phyloP scores from a whole-genome alignment of 768 basidiomycete genomes.

The Daedaleopsis nitida region DNA sequence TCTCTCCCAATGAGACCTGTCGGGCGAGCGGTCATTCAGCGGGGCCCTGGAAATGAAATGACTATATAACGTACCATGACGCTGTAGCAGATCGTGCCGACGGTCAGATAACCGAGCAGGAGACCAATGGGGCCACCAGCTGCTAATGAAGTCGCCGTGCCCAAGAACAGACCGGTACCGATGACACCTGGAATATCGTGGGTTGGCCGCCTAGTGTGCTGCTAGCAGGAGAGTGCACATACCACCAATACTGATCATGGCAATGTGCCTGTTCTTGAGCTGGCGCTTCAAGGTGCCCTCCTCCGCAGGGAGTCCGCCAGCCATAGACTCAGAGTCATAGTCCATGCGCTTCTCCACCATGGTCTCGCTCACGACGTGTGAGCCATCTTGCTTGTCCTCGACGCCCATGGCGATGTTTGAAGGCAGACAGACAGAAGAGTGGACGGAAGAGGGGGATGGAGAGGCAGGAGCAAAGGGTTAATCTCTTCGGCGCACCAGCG shows the following conservation, averaged over 20 bases:
- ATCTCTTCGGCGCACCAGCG: not conserved
- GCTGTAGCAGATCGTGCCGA: slow-evolving; percentile 70
- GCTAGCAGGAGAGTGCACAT: not conserved
- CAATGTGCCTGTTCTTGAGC: slow-evolving; percentile 67
- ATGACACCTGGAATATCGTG: slow-evolving; percentile 39
- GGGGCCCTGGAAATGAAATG: not conserved
- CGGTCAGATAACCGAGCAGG: slow-evolving; percentile 64
- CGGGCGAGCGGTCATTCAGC: slow-evolving; percentile 4
- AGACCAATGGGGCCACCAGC: slow-evolving; percentile 60
- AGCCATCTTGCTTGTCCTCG: slow-evolving; percentile 12
- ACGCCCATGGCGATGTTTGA: slow-evolving; percentile 13
- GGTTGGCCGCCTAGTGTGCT: not conserved
- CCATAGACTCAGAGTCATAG: slow-evolving; percentile 20
- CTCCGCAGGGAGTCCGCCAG: slow-evolving; percentile 5
- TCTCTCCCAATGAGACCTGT: slow-evolving; percentile 70
- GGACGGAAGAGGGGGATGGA: not conserved
- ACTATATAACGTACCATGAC: slow-evolving; percentile 57
- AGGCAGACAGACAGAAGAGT: slow-evolving; percentile 1
- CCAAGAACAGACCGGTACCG: slow-evolving; percentile 46
- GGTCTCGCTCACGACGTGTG: slow-evolving; percentile 9
- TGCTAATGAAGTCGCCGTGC: slow-evolving; percentile 51
- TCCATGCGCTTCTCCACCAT: slow-evolving; percentile 15
- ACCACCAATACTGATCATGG: slow-evolving; percentile 68
- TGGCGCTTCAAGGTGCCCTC: slow-evolving; percentile 28
- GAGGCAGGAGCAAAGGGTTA: slow-evolving; percentile 6